Evolutionary conservation across 179 eudicot species (phyloP).

Genomic region (Patellifolia procumbens): DNA sequence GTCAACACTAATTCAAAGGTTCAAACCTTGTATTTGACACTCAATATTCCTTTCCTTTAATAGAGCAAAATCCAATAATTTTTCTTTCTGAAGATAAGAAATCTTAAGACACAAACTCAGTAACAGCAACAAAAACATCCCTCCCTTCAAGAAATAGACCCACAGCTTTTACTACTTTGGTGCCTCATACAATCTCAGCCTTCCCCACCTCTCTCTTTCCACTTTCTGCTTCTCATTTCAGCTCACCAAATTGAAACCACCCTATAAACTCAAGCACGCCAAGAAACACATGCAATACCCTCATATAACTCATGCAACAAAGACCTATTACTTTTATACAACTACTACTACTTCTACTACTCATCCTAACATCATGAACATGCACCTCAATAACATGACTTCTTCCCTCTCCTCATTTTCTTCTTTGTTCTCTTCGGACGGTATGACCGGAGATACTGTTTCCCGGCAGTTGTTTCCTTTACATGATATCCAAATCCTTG

Average conservation of each 20-base stretch:
- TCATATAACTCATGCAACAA: constrained; percentile 44
- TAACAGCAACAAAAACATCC: background rate
- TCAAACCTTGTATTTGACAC: constrained; percentile 29
- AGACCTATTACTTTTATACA: constrained; percentile 15
- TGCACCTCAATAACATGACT: constrained; percentile 23
- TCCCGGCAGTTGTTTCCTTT: constrained; percentile 22
- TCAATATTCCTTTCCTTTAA: constrained; percentile 2
- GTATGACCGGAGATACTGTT: background rate
- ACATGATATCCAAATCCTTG: constrained; percentile 53
- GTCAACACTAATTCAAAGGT: constrained; percentile 19
- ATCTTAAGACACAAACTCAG: background rate
- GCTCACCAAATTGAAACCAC: constrained; percentile 76
- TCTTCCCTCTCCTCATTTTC: constrained; percentile 10
- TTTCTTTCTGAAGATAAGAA: background rate
- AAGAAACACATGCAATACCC: constrained; percentile 35
- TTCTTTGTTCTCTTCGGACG: constrained; percentile 10
- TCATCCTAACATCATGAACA: constrained; percentile 40
- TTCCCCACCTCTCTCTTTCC: background rate
- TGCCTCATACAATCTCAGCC: background rate
- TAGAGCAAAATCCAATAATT: background rate
- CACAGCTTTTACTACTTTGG: constrained; percentile 1
- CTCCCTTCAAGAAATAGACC: constrained; percentile 17
- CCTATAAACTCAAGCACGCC: constrained; percentile 48
- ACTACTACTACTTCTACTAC: constrained; percentile 7
- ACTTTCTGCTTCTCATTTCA: constrained; percentile 34